Percentiles rank a stretch among this genome's conserved stretches.
These are phyloP conservation scores for Aphanomyces euteiches DNA, from an alignment of 352 stramenopile genomes.

Conservation along the genomic window DNA sequence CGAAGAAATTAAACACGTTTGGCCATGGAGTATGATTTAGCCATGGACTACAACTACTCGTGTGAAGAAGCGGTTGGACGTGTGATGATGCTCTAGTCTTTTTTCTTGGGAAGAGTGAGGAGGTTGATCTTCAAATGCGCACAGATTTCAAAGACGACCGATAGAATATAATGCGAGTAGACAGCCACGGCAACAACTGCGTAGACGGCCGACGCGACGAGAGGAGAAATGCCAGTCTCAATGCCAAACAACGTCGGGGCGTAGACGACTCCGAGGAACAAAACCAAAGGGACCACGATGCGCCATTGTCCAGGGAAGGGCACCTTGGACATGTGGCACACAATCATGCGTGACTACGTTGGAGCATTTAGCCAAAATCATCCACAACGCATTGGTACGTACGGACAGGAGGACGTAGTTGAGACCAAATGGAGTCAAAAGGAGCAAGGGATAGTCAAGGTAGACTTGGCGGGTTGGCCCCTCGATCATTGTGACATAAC, in stretches of 20 bases:
- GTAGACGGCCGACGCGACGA: constrained; percentile 67
- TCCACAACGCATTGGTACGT: constrained; percentile 7
- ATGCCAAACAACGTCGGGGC: constrained; percentile 48
- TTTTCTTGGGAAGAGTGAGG: constrained; percentile 42
- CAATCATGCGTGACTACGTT: constrained; percentile 80
- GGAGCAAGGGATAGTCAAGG: constrained; percentile 62
- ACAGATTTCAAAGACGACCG: constrained; percentile 83
- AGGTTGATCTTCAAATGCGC: constrained; percentile 82
- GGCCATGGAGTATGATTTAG: no score
- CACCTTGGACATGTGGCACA: constrained; percentile 88
- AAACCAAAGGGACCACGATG: constrained; percentile 70
- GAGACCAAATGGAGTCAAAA: constrained; percentile 76
- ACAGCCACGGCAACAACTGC: constrained; percentile 64
- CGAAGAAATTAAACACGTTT: no score
- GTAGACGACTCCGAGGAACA: constrained; percentile 76
- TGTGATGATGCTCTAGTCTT: no score
- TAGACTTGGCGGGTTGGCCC: constrained; percentile 65
- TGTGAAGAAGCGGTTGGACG: no score
- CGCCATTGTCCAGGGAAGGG: constrained; percentile 76
- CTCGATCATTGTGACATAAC: constrained; percentile 61
- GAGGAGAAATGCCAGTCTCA: constrained; percentile 53
- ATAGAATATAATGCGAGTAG: constrained; percentile 77
- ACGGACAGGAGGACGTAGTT: constrained; percentile 85
- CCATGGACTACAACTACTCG: no score
- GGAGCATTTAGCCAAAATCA: background rate